Evolutionary conservation across 768 basidiomycete genomes (phyloP), one percentile per base, ranked within the genome.

Genomic region (Lactarius tabidus): DNA sequence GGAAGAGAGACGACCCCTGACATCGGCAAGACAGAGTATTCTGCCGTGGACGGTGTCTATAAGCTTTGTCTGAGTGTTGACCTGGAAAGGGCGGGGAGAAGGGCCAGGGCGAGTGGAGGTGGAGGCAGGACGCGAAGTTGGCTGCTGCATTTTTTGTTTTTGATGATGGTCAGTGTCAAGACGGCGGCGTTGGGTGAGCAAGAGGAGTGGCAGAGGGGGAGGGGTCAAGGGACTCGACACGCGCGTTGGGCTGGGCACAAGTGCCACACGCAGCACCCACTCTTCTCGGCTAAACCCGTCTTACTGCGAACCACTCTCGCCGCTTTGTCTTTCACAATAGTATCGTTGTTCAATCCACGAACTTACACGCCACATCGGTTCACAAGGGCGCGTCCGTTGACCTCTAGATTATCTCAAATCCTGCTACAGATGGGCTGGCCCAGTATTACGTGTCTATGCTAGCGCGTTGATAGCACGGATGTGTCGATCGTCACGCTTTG

Each of bases 21-120:
- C 90, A 78, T 99, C 97, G 43, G 97, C 95, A 67, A 98, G 84
- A 75, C 96, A 98, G 57, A 99, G 86, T 74, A 99, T 88, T 54
- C 95, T 82, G 62, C 91, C 94, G 57, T 89, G 85, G n/a, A 77
- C 74, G 23, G 88, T 84, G 80, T 94, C 90, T 69, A 94, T 82
- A 45, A 92, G 76, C 76, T 86, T 88, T 75, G 88, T 90, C 75
- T 88, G 87, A 15, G 88, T 89, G 74, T 91, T 90, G 63, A 89
- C 84, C 65, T 79, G 78, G 57, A 75, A 75, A 56, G 76, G 85
- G 52, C 82, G 79, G 43, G 87, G 87, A 36, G 86, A 87, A 26
- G 75, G 78, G 62, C 82, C 77, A 12, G 83, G 84, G 66, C 84
- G 83, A 62, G 83, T 84, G 57, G 85, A 85, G 28, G 85, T 80